phyloP scores from a whole-genome alignment of 345 rosid genomes.

The Eutrema japonicum region DNA sequence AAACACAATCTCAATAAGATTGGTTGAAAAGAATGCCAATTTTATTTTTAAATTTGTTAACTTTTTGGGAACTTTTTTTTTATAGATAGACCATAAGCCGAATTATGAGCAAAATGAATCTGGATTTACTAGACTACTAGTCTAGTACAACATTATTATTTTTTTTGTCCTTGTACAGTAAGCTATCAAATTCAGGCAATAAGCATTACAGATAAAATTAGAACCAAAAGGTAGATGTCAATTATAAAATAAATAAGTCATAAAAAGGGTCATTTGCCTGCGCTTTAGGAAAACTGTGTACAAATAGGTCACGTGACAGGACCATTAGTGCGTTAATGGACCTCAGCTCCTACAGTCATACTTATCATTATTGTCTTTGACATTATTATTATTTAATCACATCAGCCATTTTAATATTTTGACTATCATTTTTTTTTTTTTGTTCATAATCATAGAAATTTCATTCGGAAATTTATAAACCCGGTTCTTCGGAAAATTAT shows the following conservation, averaged over 20 bases:
- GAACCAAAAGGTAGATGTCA: slow-evolving; percentile 8
- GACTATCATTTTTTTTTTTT: not conserved
- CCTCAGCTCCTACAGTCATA: not conserved
- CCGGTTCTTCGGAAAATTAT: not conserved
- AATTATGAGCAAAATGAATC: not conserved
- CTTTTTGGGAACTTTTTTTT: no score
- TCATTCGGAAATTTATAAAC: not conserved
- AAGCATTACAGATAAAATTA: slow-evolving; percentile 6
- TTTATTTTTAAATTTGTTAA: no score
- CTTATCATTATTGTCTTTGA: not conserved
- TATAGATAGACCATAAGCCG: not conserved
- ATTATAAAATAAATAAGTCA: slow-evolving; percentile 21
- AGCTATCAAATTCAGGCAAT: not conserved
- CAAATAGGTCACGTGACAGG: slow-evolving; percentile 20
- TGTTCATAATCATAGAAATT: not conserved
- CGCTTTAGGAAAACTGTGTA: slow-evolving; percentile 22
- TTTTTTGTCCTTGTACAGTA: not conserved
- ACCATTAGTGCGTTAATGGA: slow-evolving; percentile 8
- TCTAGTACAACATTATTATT: no score
- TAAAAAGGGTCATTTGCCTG: slow-evolving; percentile 27
- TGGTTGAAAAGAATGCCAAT: not conserved
- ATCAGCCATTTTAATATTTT: not conserved
- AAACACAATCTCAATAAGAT: not conserved
- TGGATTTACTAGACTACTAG: not conserved
- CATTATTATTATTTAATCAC: not conserved